Evolutionary conservation across 2,329 filamentous ascomycete genomes (phyloP), one percentile per base, ranked within the genome.

Genomic region (Fusarium gaditjirri): DNA sequence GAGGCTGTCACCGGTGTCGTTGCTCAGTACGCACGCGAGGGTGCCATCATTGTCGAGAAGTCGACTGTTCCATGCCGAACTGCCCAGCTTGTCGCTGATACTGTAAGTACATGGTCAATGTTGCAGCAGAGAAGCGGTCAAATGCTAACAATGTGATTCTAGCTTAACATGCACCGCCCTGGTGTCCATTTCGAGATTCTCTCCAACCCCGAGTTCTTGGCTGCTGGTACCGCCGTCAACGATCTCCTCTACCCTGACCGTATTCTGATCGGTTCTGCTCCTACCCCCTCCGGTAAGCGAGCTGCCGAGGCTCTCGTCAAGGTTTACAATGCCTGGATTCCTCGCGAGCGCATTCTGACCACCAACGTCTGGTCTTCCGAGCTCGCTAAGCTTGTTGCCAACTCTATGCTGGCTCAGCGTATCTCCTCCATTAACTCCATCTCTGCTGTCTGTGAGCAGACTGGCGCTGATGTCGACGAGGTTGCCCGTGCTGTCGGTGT

Each of bases 351-450:
- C 67, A 94, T 95, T 77, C 83, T 94, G 58, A 91, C 89, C 31
- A 92, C 91, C 76, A 93, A 94, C 74, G 85, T 92, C 1, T 94
- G 90, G 88, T 94, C 92, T 2, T 93, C 92, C 1, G 93, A 95
- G 81, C 86, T 95, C 27, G 87, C 92, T 60, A 95, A 95, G 82
- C 86, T 95, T 0, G 92, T 92, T 2, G 91, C 93, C 63, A 95
- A 95, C 80, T 91, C 92, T 6, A 90, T 95, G 87, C 86, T 95
- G 13, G 93, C 93, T 2, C 93, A 95, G 82, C 88, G 93, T 55
- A 93, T 95, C 76, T 92, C 90, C 78, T 93, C 90, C 81, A 94
- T 95, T 83, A 95, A 95, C 81, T 91, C 92, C 17, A 88, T 95
- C 65, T 92, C 91, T n/a, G 92, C 92, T 8, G 89, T 95, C 35